A percentile compares a stretch with the other conserved stretches of the same genome.
These are phyloP conservation scores for Pisolithus orientalis DNA, from an alignment of 768 basidiomycete species.

Conservation along the genomic window DNA sequence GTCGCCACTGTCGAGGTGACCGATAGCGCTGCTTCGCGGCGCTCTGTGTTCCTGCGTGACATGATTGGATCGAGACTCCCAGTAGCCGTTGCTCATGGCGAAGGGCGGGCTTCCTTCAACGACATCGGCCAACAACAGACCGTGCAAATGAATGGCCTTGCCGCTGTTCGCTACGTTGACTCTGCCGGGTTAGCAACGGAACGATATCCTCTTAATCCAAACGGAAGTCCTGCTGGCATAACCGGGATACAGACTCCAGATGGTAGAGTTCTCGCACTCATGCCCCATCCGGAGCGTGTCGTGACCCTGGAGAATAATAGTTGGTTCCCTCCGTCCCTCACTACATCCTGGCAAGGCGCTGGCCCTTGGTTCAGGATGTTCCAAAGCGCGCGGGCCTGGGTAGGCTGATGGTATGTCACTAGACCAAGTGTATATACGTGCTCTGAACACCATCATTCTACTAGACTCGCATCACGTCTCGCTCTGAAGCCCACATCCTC, in stretches of 20 bases:
- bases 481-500: neutral
- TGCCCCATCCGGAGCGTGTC: conserved; percentile 97
- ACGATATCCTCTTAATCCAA: conserved; percentile 77
- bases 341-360: conserved; percentile 57
- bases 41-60: conserved; percentile 78
- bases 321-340: conserved; percentile 71
- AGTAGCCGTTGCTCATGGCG: conserved; percentile 93
- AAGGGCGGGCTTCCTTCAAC: conserved; percentile 67
- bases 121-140: conserved; percentile 21
- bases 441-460: neutral
- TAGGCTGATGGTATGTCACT: conserved; percentile 21
- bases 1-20: conserved; percentile 76
- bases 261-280: conserved; percentile 89
- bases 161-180: conserved; percentile 85
- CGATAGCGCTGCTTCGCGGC: conserved; percentile 42
- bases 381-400: conserved; percentile 81
- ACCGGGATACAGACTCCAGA: conserved; percentile 83
- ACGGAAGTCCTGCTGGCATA: conserved; percentile 79
- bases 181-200: conserved; percentile 58
- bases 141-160: conserved; percentile 39
- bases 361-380: conserved; percentile 97
- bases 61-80: conserved; percentile 90
- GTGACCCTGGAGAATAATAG: conserved; percentile 79
- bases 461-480: neutral
- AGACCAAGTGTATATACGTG: too few relatives aligned